Conservation (phyloP, 2,329 filamentous ascomycete genomes). For the Myotisia sp. region DNA sequence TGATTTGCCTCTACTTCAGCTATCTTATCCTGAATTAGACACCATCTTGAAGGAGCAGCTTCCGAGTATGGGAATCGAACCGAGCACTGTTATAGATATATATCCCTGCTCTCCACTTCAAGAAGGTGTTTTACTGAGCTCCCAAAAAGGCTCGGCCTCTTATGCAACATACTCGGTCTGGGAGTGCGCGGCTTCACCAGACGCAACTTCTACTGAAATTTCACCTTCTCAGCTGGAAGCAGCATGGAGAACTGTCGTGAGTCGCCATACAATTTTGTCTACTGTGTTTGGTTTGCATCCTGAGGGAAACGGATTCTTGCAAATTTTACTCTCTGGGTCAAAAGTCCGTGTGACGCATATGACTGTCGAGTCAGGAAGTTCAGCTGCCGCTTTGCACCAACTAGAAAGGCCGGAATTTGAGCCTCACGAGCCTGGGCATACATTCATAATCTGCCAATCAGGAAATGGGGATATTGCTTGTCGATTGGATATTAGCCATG, state of each 20-base stretch:
- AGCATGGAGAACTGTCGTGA: constrained; percentile 8
- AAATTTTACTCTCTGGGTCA: constrained; percentile 1
- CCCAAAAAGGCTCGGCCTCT: constrained; percentile 15
- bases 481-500: constrained; percentile 31
- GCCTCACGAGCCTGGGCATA: constrained; percentile 14
- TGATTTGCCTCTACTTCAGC: constrained; percentile 32
- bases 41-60: constrained; percentile 23
- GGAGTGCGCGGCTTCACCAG: background rate
- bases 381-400: background rate
- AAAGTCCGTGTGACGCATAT: background rate
- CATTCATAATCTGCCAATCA: constrained; percentile 23
- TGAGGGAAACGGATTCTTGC: constrained; percentile 1
- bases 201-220: constrained; percentile 2
- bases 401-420: background rate
- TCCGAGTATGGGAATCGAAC: constrained; percentile 21
- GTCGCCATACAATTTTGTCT: constrained; percentile 21
- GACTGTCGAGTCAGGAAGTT: background rate
- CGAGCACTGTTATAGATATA: constrained; percentile 18
- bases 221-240: background rate
- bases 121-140: constrained; percentile 13
- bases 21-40: constrained; percentile 28
- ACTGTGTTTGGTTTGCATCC: constrained; percentile 15
- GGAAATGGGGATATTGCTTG: constrained; percentile 18
- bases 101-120: constrained; percentile 21
- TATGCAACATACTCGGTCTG: constrained; percentile 8